Evolutionary conservation across 805 yeast genomes (phyloP), one percentile per base, ranked within the genome.

Genomic region (Diddensiella santjacobensis): DNA sequence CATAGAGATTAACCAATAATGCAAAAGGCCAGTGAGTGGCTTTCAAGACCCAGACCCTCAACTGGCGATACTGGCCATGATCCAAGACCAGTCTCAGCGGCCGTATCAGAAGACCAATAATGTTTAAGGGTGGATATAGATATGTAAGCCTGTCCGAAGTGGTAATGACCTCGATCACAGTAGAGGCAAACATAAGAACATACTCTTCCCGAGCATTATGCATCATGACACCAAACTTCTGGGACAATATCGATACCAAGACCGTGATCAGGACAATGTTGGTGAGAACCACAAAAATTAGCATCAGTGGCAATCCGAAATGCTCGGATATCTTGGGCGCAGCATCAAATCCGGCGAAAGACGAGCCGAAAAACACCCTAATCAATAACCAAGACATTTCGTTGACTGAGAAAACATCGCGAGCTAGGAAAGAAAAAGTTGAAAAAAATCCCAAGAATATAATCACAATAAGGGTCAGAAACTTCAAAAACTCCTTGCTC

Each of bases 181-280:
- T 55, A 3, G 63, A 54, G 2, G 67, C 57, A 42, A 65, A 65
- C 46, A 61, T 49, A 18, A 58, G 47, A 24, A 56, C 51, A 42
- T 64, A 64, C 43, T 64, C 67, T 46, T 64, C 67, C n/a, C 61
- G 40, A 35, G 69, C 69, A 44, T 63, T 64, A 42, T 48, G 53
- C 64, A 64, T 62, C 56, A 61, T 62, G 24, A 42, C 51, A 35
- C 62, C 56, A 53, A 65, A 64, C 37, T 56, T 50, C 39, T 65
- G 62, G 2, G 68, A 63, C 31, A 64, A 48, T 36, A 64, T 62
- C 15, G 68, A 65, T n/a, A 64, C 63, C 36, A 64, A 49, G n/a
- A 64, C 63, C 1, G 69, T 63, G 40, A 64, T 51, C 33, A 64
- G 56, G 17, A 63, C 51, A 19, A 64, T 49, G 40, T 59, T 58